A percentile compares a stretch with the other conserved stretches of the same genome.
phyloP scores from a whole-genome alignment of 352 stramenopile genomes.

The Phytophthora kernoviae region DNA sequence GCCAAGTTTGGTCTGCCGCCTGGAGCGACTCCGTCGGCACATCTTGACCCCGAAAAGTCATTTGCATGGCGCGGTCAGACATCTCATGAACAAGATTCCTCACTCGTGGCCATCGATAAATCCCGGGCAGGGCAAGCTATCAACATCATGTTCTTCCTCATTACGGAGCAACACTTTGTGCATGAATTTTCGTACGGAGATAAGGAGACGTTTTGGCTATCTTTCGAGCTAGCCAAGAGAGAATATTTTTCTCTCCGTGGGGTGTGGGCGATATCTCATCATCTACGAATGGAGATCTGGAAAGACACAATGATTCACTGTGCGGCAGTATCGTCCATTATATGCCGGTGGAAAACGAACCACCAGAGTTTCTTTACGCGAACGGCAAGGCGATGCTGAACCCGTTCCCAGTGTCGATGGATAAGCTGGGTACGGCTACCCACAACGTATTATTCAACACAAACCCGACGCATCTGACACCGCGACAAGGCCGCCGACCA shows the following conservation, averaged over 20 bases:
- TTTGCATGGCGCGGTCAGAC: conserved; percentile 41
- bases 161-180: conserved; percentile 44
- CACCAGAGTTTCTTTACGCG: conserved; percentile 49
- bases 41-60: conserved; percentile 23
- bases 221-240: conserved; percentile 39
- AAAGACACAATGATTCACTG: conserved; percentile 38
- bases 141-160: conserved; percentile 57
- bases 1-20: conserved; percentile 30
- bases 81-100: conserved; percentile 67
- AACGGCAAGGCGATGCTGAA: conserved; percentile 60
- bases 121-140: conserved; percentile 32
- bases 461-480: conserved; percentile 56
- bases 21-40: conserved; percentile 27
- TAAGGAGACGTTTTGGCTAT: conserved; percentile 53
- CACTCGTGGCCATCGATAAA: conserved; percentile 60
- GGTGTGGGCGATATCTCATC: conserved; percentile 30
- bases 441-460: conserved; percentile 51
- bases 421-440: conserved; percentile 15
- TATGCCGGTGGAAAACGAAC: conserved; percentile 29
- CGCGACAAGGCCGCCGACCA: conserved; percentile 29
- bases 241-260: conserved; percentile 59
- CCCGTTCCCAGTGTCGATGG: conserved; percentile 34
- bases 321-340: conserved; percentile 52
- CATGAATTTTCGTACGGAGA: conserved; percentile 46
- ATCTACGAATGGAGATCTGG: conserved; percentile 35